Base-by-base conservation (phyloP, 2,329 filamentous ascomycete species). In the Ophiosphaerella korrae region DNA sequence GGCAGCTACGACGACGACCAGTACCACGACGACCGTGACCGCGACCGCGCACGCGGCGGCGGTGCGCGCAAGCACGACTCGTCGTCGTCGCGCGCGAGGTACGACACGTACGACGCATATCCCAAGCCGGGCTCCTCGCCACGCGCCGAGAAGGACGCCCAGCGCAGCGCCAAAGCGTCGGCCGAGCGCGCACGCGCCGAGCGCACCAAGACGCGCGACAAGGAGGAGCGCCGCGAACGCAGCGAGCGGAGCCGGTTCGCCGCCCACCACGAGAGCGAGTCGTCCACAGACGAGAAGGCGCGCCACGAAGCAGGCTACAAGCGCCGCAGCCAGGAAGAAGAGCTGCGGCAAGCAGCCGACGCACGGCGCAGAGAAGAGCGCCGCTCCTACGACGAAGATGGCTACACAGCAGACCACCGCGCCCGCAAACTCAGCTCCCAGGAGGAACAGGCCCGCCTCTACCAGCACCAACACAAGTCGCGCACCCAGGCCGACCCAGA, bases 131-230 rank as follows among this genome's bases (percentile, higher is more conserved):
- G 45, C 53, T 44, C 62, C 13, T 52, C 64, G 2, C 57, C 63
- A 7, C 68, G 68, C 32, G 24, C 55, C 31, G 67, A 71, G 13
- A 70, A 70, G 54, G 67, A 71, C 45, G 44, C 58, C 46, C 13
- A 50, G 46, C n/a, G 18, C 18, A 45, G 60, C 56, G 53, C 61
- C 51, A 47, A 62, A 54, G 35, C 65, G 65, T 46, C 67, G 71
- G 21, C 63, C 54, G 76, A 78, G 53, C 68, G 73, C 26, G 62
- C 69, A 9, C 66, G 75, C 34, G 70, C 68, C 34, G 75, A 79
- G 42, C 68, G 70, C 53, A 71, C 67, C 50, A 71, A 74, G 57
- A 66, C 67, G 39, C 67, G 68, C 43, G 74, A 77, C 39, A 70
- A 70, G 51, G 77, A 78, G 32, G 65, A 70, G 7, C 70, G 70